Base-by-base conservation (phyloP, 202 grass and related monocot species). In the Musa balbisiana region DNA sequence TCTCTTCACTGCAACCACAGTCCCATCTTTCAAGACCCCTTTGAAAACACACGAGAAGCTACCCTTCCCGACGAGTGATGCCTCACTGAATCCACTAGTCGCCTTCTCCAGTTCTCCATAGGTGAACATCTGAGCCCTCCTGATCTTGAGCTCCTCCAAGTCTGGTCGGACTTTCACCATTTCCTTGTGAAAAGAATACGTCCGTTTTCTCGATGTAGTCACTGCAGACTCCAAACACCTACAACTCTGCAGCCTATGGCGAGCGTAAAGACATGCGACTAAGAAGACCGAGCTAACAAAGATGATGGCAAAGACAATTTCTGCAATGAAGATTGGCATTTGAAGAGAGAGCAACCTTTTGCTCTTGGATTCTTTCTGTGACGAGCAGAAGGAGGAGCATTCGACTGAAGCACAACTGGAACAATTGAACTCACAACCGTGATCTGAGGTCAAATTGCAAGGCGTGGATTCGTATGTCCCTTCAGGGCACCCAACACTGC, bases 41-140 rank as follows among this genome's bases (percentile, higher is more conserved):
- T 88, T 99, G 79, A 99, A 99, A 26, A 99, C 95, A 83, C 89
- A 99, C 3, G 95, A 94, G 80, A 94, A 99, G 70, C 95, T 99
- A 52, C 95, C 95, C 83, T 88, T 94, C 23, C 95, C 95, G 0
- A 94, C 80, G 77, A 90, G 88, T 58, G 95, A 99, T 71, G 87
- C 87, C 67, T 94, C 87, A 1, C 87, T 90, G 81, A 99, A 99
- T 60, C 91, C 89, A 3, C 81, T 51, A 0, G 91, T 94, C 65
- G 95, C 95, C 68, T 88, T 87, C 33, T 94, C 95, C 69, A 99
- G 82, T 69, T 99, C 95, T 71, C 87, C 87, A 3, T 99, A 99
- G 21, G 86, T 83, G 43, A 99, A 99, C 73, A 87, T 88, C 76
- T 85, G 91, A 49, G 95, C 91, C 83, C 91, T 87, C 69, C 85